phyloP scores from a whole-genome alignment of 1,284 basidiomycete genomes.

The Fomitopsis betulina region DNA sequence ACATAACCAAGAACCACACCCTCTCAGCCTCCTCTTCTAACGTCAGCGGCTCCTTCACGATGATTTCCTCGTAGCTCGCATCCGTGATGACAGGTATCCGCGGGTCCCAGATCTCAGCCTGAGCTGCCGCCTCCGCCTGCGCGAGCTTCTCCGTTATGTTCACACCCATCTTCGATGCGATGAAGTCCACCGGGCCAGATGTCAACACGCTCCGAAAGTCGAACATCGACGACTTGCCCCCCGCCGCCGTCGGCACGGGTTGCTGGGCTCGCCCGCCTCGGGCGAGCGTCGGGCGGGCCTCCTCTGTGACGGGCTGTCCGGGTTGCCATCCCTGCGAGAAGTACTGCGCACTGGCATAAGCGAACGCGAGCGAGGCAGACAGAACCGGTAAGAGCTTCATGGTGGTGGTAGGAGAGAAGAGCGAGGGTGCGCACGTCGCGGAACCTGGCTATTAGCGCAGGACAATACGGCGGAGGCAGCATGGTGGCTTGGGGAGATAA shows the following conservation, averaged over 20 bases:
- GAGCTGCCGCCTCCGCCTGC: conserved; percentile 28
- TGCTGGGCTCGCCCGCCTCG: neutral
- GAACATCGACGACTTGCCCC: conserved; percentile 23
- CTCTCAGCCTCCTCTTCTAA: conserved; percentile 60
- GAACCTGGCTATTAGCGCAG: neutral
- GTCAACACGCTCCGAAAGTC: conserved; percentile 45
- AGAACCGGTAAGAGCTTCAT: conserved; percentile 47
- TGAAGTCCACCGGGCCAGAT: conserved; percentile 43
- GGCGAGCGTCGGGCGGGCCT: conserved; percentile 17
- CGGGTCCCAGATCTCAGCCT: conserved; percentile 52
- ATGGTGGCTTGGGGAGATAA: neutral
- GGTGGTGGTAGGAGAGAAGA: conserved; percentile 19
- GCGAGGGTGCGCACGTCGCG: conserved; percentile 3
- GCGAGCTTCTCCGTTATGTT: conserved; percentile 61
- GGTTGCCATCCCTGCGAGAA: conserved; percentile 77
- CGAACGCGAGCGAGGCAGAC: conserved; percentile 32
- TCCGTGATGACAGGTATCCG: conserved; percentile 73
- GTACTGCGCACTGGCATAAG: conserved; percentile 54
- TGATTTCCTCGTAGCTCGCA: conserved; percentile 62
- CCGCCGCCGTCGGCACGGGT: conserved; percentile 13
- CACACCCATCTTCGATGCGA: conserved; percentile 56
- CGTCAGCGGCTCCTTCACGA: conserved; percentile 59
- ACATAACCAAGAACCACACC: conserved; percentile 73
- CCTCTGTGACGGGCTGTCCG: conserved; percentile 46
- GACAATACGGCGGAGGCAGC: neutral